phyloP scores from a whole-genome alignment of 495 filamentous ascomycete species.

The Aspergillus olivimuriae region DNA sequence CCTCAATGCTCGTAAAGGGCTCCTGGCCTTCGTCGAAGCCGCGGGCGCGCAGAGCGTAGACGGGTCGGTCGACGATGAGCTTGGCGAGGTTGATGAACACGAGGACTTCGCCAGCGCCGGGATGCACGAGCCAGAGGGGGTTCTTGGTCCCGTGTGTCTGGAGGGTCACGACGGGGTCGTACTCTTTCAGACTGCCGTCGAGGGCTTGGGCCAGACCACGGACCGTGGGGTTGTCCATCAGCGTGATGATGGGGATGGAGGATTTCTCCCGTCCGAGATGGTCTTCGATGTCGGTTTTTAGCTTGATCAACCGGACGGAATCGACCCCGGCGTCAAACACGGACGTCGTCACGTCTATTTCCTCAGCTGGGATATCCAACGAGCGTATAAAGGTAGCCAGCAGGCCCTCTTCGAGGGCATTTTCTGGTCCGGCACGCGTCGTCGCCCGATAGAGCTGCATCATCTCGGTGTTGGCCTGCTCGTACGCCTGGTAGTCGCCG shows the following conservation, averaged over 20 bases:
- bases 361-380: background rate
- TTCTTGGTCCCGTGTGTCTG: conserved; percentile 32
- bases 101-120: conserved; percentile 50
- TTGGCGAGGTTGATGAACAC: conserved; percentile 48
- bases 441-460: background rate
- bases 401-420: background rate
- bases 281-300: background rate
- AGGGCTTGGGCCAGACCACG: conserved; percentile 17
- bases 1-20: conserved; percentile 27
- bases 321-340: background rate
- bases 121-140: conserved; percentile 51
- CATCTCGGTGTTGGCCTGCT: conserved; percentile 19
- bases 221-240: conserved; percentile 35
- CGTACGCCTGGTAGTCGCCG: conserved; percentile 6
- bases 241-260: conserved; percentile 1
- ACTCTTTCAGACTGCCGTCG: conserved; percentile 18
- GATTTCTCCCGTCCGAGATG: background rate
- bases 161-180: conserved; percentile 44
- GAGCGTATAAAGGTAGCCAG: background rate
- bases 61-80: conserved; percentile 40
- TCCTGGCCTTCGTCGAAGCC: conserved; percentile 41
- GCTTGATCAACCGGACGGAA: background rate
- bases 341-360: background rate
- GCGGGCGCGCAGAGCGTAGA: conserved; percentile 48
- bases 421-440: background rate